phyloP scores from a whole-genome alignment of 192 early-diverging fungal genomes.

The Backusella psychrophila region DNA sequence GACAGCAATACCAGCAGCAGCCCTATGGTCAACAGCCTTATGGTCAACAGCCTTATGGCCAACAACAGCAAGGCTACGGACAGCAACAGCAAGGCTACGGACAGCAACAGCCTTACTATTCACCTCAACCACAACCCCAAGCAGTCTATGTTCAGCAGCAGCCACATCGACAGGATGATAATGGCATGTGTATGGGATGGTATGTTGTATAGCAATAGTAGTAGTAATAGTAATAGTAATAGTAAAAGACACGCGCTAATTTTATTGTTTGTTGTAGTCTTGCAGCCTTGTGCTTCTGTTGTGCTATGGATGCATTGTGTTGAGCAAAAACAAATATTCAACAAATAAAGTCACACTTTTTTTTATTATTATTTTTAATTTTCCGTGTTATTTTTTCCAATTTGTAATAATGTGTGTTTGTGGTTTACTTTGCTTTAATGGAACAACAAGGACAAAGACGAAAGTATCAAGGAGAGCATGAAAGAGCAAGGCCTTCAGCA shows the following conservation, averaged over 20 bases:
- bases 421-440: background rate
- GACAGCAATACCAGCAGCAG: background rate
- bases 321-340: background rate
- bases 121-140: constrained; percentile 19
- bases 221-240: background rate
- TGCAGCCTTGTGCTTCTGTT: constrained; percentile 18
- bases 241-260: background rate
- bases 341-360: background rate
- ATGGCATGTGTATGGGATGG: constrained; percentile 26
- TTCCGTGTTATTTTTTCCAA: background rate
- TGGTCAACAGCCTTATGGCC: constrained; percentile 2
- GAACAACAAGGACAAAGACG: background rate
- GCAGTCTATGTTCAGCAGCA: constrained; percentile 26
- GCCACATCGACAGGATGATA: constrained; percentile 5
- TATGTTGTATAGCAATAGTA: background rate
- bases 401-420: background rate
- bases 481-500: background rate
- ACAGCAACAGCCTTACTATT: constrained; percentile 22
- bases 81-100: constrained; percentile 14
- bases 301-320: constrained; percentile 17
- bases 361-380: no score
- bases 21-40: constrained; percentile 17
- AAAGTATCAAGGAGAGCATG: background rate
- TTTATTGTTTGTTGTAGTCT: background rate
- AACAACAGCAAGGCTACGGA: background rate